phyloP scores from a whole-genome alignment of 148 eudicot species.

The Amaranthus hypochondriacus region DNA sequence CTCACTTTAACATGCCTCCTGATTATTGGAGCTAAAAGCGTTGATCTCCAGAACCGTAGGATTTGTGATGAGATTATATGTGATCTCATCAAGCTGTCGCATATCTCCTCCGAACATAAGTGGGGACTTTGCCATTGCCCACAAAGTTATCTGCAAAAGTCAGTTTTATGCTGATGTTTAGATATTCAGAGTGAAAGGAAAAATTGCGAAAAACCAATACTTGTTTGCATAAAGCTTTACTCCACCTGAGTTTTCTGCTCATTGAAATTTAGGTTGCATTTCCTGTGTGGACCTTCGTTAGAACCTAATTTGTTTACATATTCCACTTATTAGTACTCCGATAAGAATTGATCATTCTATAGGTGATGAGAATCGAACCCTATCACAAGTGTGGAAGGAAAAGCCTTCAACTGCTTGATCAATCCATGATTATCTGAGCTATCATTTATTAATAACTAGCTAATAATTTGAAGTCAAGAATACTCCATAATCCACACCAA shows the following conservation, averaged over 20 bases:
- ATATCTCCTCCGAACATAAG: conserved; percentile 96
- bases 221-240: background rate
- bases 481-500: too few species aligned
- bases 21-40: conserved; percentile 74
- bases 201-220: background rate
- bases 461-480: too few species aligned
- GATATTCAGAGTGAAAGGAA: background rate
- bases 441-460: too few species aligned
- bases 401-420: too few species aligned
- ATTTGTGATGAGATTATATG: conserved; percentile 70
- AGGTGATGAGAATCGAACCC: too few species aligned
- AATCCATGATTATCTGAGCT: too few species aligned
- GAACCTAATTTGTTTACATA: conserved; percentile 40
- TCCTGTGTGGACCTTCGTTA: conserved; percentile 76
- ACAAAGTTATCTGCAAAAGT: conserved; percentile 69
- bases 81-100: conserved; percentile 65
- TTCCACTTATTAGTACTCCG: conserved; percentile 2
- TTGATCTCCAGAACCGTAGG: conserved; percentile 77
- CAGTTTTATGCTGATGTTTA: conserved; percentile 1
- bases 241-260: conserved; percentile 87
- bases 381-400: too few species aligned
- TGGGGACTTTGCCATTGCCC: conserved; percentile 96
- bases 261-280: conserved; percentile 44
- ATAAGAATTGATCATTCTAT: too few species aligned
- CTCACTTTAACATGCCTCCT: conserved; percentile 47